Evolutionary conservation across 352 stramenopile genomes (phyloP).

Genomic region (Blastocystis sp.): DNA sequence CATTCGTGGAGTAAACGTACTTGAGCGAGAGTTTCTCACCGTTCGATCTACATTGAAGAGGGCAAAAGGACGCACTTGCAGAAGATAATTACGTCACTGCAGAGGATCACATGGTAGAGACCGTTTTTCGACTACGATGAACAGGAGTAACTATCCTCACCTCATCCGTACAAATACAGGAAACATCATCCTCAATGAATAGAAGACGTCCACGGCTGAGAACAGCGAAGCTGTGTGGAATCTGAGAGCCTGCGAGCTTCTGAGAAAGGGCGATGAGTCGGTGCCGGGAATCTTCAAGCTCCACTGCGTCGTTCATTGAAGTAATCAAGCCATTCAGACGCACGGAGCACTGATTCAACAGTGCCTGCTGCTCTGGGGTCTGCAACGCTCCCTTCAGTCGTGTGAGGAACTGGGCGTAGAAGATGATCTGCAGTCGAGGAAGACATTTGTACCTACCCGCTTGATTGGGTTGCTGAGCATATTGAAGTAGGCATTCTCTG

Average conservation of each 20-base stretch:
- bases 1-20: not conserved
- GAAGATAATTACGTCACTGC: conserved; percentile 16
- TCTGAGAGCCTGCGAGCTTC: not conserved
- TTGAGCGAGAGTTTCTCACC: not conserved
- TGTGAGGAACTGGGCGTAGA: not conserved
- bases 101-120: not conserved
- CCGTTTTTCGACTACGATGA: not conserved
- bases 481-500: not conserved
- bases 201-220: not conserved
- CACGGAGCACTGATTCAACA: not conserved
- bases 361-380: not conserved
- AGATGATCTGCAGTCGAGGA: not conserved
- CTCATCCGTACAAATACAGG: not conserved
- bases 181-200: not conserved
- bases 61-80: not conserved
- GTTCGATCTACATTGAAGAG: not conserved
- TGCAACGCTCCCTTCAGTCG: not conserved
- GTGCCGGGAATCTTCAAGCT: not conserved
- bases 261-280: not conserved
- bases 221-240: not conserved
- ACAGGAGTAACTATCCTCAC: not conserved
- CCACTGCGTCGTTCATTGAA: not conserved
- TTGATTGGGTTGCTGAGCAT: not conserved
- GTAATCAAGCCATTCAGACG: not conserved
- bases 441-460: not conserved